Conservation (phyloP, 495 filamentous ascomycete species). For the Beverwykella pulmonaria region DNA sequence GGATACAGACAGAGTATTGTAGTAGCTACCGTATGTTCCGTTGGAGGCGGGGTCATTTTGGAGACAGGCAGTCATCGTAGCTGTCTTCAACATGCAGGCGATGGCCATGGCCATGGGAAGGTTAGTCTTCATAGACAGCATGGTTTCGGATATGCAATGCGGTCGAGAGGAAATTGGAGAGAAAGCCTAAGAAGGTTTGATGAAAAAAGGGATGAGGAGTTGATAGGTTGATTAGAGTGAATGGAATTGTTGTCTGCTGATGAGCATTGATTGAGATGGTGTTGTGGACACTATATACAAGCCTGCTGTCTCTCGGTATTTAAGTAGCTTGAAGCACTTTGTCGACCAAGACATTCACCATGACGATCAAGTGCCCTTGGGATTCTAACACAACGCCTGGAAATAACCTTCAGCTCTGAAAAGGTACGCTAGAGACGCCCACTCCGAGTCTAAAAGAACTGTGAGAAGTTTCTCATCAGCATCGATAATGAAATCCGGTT, state of each 20-base stretch:
- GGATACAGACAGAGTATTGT: constrained; percentile 23
- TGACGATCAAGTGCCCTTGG: neutral
- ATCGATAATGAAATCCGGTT: neutral
- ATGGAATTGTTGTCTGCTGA: neutral
- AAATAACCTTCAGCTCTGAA: neutral
- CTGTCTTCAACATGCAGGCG: neutral
- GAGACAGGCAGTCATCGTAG: constrained; percentile 7
- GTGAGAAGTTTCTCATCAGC: neutral
- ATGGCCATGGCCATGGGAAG: neutral
- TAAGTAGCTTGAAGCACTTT: neutral
- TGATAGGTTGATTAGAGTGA: too few species aligned
- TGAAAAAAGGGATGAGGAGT: neutral
- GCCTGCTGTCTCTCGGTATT: neutral
- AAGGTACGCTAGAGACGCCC: neutral
- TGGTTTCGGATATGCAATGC: neutral
- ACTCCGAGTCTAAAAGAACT: too few species aligned
- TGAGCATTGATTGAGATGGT: too few species aligned
- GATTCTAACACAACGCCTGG: neutral
- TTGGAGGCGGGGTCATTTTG: constrained; percentile 1
- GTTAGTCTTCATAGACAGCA: neutral
- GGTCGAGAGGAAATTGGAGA: neutral
- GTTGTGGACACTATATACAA: too few species aligned
- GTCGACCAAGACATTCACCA: neutral
- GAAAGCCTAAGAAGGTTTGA: neutral
- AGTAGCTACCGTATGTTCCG: constrained; percentile 26